These are phyloP conservation scores for Boletus fagicola DNA, from an alignment of 768 basidiomycete species.

Conservation along the genomic window DNA sequence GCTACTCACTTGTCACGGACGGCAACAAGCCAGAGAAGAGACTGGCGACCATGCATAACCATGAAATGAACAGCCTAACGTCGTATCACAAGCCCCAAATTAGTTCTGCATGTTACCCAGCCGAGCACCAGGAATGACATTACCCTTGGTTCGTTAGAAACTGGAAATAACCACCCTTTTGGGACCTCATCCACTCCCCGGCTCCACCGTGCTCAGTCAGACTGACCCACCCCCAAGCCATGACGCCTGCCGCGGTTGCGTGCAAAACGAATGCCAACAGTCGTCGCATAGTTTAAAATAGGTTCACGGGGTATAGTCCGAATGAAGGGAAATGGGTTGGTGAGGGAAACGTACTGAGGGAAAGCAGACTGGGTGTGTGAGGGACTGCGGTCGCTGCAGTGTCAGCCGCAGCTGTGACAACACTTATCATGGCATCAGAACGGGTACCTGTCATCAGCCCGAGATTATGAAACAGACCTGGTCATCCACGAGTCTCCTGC, in stretches of 20 bases:
- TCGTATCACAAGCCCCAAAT: neutral
- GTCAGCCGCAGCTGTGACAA: neutral
- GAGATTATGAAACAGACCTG: too few relatives aligned
- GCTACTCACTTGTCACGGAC: constrained; percentile 32
- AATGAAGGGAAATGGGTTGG: neutral
- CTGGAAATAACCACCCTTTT: constrained; percentile 65
- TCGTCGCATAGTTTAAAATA: constrained; percentile 10
- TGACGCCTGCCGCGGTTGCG: constrained; percentile 29
- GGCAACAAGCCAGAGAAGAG: constrained; percentile 43
- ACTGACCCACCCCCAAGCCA: constrained; percentile 38
- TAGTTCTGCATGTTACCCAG: neutral
- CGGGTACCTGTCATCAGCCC: too few relatives aligned
- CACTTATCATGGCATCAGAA: too few relatives aligned
- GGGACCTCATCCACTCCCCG: constrained; percentile 36
- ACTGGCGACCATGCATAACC: constrained; percentile 42
- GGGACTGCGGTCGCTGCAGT: neutral
- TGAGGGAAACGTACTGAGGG: neutral
- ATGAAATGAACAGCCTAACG: constrained; percentile 37
- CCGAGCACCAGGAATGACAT: neutral
- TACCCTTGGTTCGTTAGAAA: constrained; percentile 79
- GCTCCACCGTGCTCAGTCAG: constrained; percentile 12
- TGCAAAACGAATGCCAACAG: constrained; percentile 31
- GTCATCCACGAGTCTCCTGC: too few relatives aligned
- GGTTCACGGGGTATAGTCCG: neutral
- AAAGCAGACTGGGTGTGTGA: neutral